phyloP scores from a whole-genome alignment of 805 yeast species.

The Saccharomycopsis oosterbeekiorum region DNA sequence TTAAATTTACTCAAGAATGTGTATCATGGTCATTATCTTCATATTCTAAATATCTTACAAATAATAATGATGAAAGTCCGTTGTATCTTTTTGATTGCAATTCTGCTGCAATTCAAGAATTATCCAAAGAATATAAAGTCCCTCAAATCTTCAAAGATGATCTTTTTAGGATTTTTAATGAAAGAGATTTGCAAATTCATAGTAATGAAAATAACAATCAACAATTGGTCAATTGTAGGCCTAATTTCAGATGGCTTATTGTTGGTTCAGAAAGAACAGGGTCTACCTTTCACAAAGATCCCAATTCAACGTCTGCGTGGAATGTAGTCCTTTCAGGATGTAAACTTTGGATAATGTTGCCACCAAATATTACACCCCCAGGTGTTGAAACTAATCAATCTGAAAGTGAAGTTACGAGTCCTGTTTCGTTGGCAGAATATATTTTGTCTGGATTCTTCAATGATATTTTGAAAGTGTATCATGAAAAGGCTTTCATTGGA shows the following conservation, averaged over 20 bases:
- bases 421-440: constrained; percentile 92
- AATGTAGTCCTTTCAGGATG: constrained; percentile 65
- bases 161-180: constrained; percentile 43
- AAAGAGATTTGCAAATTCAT: constrained; percentile 17
- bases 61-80: constrained; percentile 74
- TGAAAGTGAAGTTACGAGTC: constrained; percentile 84
- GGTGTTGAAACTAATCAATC: constrained; percentile 71
- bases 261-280: constrained; percentile 78
- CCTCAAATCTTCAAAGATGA: constrained; percentile 53
- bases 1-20: constrained; percentile 71
- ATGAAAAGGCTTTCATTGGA: constrained; percentile 35
- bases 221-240: constrained; percentile 42
- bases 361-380: constrained; percentile 68
- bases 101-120: constrained; percentile 51
- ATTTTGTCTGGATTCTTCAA: constrained; percentile 71
- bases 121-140: constrained; percentile 41
- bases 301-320: constrained; percentile 88
- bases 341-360: constrained; percentile 84
- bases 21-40: constrained; percentile 65
- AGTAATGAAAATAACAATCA: constrained; percentile 19
- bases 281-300: constrained; percentile 88
- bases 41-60: constrained; percentile 49
- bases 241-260: constrained; percentile 89
- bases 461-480: constrained; percentile 43
- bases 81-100: constrained; percentile 78